Conservation (phyloP, 2,329 filamentous ascomycete genomes). For the Grosmannia penicillata region DNA sequence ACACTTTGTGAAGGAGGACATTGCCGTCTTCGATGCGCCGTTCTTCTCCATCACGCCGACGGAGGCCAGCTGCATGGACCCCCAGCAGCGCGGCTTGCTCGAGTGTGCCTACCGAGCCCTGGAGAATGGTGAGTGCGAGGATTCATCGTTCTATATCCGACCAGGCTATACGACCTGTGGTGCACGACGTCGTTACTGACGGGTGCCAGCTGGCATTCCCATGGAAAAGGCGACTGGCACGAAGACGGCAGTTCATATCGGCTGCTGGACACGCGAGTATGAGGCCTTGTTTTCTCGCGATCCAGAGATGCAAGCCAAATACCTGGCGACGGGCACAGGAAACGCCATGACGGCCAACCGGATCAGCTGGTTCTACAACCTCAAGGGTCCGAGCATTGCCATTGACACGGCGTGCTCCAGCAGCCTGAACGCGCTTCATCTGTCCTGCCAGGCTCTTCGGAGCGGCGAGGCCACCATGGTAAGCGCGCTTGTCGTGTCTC, state of each 20-base stretch:
- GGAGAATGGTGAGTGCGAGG: conserved; percentile 9
- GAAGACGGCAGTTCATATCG: conserved; percentile 11
- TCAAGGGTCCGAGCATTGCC: conserved; percentile 25
- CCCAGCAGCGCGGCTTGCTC: conserved; percentile 11
- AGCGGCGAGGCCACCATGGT: conserved; percentile 10
- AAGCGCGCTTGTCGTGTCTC: too few species aligned
- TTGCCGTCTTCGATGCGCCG: conserved; percentile 13
- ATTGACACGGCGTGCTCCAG: conserved; percentile 31
- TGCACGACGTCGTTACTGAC: background rate
- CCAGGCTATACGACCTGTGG: background rate
- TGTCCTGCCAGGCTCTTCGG: conserved; percentile 18
- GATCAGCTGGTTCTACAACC: conserved; percentile 25
- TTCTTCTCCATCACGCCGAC: conserved; percentile 17
- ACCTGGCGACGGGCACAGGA: conserved; percentile 19
- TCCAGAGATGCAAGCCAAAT: too few species aligned
- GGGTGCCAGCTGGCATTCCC: conserved; percentile 11
- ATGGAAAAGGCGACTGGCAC: conserved; percentile 10
- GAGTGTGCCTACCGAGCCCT: conserved; percentile 14
- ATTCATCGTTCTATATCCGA: background rate
- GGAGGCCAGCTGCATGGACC: conserved; percentile 16
- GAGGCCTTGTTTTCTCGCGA: too few species aligned
- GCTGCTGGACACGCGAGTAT: too few species aligned
- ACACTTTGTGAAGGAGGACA: conserved; percentile 15
- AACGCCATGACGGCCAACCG: conserved; percentile 23
- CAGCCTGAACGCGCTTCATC: conserved; percentile 24